Conservation (phyloP, 2,329 filamentous ascomycete genomes). For the Hypocreales sp. region DNA sequence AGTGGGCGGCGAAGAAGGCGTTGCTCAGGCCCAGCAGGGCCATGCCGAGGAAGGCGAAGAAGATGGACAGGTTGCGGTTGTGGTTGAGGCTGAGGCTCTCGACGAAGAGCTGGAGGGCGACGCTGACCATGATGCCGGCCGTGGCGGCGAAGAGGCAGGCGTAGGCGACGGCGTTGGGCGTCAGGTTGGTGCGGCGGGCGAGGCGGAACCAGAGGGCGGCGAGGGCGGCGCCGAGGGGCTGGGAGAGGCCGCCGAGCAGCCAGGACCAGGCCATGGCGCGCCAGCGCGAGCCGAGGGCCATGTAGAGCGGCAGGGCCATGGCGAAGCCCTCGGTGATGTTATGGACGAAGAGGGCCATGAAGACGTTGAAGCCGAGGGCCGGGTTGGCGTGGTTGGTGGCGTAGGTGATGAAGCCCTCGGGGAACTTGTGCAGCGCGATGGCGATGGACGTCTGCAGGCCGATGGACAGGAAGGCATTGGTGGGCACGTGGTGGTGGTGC, state of each 20-base stretch:
- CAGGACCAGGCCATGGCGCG: conserved; percentile 77
- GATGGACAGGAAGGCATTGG: conserved; percentile 85
- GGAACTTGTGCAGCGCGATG: conserved; percentile 91
- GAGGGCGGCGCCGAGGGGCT: conserved; percentile 71
- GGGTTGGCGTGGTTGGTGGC: conserved; percentile 96
- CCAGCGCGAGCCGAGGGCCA: conserved; percentile 67
- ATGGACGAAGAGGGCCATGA: conserved; percentile 91
- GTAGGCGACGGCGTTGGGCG: conserved; percentile 45
- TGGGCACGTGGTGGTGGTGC: conserved; percentile 90
- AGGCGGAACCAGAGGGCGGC: conserved; percentile 78
- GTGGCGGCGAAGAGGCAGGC: conserved; percentile 78
- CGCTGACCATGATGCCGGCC: conserved; percentile 88
- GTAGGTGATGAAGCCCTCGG: conserved; percentile 78
- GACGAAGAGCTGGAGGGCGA: conserved; percentile 76
- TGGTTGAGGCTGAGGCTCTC: conserved; percentile 77
- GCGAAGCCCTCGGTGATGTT: conserved; percentile 97
- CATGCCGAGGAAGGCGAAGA: conserved; percentile 79
- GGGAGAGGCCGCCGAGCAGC: conserved; percentile 69
- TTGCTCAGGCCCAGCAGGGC: conserved; percentile 70
- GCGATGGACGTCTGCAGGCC: conserved; percentile 93
- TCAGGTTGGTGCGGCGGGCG: conserved; percentile 34
- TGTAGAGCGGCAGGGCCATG: conserved; percentile 81
- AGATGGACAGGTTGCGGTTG: conserved; percentile 59
- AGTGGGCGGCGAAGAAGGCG: conserved; percentile 55
- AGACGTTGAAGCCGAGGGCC: conserved; percentile 74